A percentile compares a stretch with the other conserved stretches of the same genome.
Evolutionary conservation across 2,329 filamentous ascomycete species (phyloP).

Genomic region (Ceratocystis variospora): DNA sequence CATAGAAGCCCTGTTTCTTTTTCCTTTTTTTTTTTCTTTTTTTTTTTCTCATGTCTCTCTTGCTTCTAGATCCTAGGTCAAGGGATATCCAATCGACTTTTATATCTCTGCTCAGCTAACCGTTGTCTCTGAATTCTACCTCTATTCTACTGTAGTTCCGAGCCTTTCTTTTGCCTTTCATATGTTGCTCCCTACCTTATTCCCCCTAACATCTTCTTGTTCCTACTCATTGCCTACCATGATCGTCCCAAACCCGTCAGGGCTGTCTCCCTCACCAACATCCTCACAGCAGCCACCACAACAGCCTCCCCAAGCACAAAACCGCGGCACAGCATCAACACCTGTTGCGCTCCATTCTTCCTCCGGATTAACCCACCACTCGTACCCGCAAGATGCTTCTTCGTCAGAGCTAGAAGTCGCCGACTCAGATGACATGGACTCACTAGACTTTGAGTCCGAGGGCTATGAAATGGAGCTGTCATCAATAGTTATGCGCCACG

Average conservation of each 20-base stretch:
- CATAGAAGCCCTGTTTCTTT: neutral
- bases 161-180: neutral
- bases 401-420: constrained; percentile 9
- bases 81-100: neutral
- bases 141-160: neutral
- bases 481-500: constrained; percentile 18
- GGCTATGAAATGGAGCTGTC: constrained; percentile 24
- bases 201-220: neutral
- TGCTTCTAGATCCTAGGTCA: neutral
- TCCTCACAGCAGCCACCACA: neutral
- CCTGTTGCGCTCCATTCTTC: constrained; percentile 9
- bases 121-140: neutral
- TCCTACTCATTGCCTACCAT: neutral
- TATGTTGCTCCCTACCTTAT: neutral
- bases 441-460: constrained; percentile 23
- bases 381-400: constrained; percentile 6
- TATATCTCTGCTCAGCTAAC: neutral
- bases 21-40: neutral
- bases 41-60: neutral
- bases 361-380: neutral
- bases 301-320: neutral
- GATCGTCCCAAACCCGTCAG: neutral
- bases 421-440: constrained; percentile 18
- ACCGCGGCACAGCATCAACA: neutral
- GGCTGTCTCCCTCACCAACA: neutral